Conservation (phyloP, 768 basidiomycete species). For the Psilocybe cubensis region DNA sequence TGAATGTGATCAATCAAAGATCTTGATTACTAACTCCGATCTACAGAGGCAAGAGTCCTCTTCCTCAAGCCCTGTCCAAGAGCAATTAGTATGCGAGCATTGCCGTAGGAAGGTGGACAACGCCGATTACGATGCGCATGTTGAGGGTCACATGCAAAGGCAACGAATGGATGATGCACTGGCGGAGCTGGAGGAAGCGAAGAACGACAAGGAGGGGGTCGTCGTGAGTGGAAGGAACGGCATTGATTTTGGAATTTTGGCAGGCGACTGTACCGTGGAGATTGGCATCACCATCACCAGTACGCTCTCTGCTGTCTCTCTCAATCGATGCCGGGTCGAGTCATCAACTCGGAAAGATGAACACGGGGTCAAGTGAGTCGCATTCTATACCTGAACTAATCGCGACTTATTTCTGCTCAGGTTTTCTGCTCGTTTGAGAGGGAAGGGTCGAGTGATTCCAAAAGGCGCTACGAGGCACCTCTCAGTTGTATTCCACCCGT, state of each 20-base stretch:
- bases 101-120: slow-evolving; percentile 27
- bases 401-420: slow-evolving; percentile 20
- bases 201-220: slow-evolving; percentile 51
- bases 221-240: slow-evolving; percentile 41
- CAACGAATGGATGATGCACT: slow-evolving; percentile 30
- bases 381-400: not conserved
- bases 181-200: slow-evolving; percentile 42
- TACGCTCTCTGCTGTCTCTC: slow-evolving; percentile 20
- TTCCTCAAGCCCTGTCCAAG: not conserved
- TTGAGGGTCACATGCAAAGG: slow-evolving; percentile 31
- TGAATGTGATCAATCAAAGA: not conserved
- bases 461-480: slow-evolving; percentile 28
- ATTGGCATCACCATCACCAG: slow-evolving; percentile 29
- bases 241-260: slow-evolving; percentile 52
- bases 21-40: not conserved
- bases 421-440: slow-evolving; percentile 36
- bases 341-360: slow-evolving; percentile 24
- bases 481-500: slow-evolving; percentile 34
- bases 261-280: slow-evolving; percentile 32
- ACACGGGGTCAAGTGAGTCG: slow-evolving; percentile 27
- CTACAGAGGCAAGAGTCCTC: not conserved
- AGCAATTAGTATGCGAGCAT: slow-evolving; percentile 22
- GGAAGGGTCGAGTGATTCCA: slow-evolving; percentile 29
- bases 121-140: slow-evolving; percentile 28
- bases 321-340: slow-evolving; percentile 27